These are phyloP conservation scores for Phytophthora pluvialis DNA, from an alignment of 352 stramenopile genomes.

Conservation along the genomic window DNA sequence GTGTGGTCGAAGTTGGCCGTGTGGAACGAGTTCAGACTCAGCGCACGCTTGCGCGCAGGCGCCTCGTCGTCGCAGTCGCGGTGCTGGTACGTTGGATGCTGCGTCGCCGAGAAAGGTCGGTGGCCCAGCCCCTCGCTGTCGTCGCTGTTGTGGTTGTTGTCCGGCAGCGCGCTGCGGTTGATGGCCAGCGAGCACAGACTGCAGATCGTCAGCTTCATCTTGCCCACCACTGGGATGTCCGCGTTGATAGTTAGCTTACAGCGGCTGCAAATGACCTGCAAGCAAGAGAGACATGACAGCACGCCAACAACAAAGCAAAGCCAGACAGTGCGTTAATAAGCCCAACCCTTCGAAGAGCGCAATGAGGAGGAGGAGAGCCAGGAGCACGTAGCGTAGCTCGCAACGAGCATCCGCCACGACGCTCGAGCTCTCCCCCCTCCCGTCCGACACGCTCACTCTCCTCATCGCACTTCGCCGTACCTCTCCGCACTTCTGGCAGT, in stretches of 20 bases:
- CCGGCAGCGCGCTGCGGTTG: slow-evolving; percentile 67
- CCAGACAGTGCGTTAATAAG: slow-evolving; percentile 23
- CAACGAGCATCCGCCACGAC: background rate
- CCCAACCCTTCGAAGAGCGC: slow-evolving; percentile 10
- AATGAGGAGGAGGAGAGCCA: slow-evolving; percentile 7
- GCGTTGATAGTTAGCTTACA: slow-evolving; percentile 81
- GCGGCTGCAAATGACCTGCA: slow-evolving; percentile 67
- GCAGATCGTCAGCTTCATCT: slow-evolving; percentile 90
- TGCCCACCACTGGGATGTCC: slow-evolving; percentile 83
- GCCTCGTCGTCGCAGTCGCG: slow-evolving; percentile 38
- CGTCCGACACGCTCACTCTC: background rate
- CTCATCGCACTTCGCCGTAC: slow-evolving; percentile 30
- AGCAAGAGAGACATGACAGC: slow-evolving; percentile 20
- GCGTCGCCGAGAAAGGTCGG: slow-evolving; percentile 57
- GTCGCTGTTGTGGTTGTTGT: slow-evolving; percentile 46
- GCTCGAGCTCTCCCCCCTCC: background rate
- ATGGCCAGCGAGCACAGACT: slow-evolving; percentile 78
- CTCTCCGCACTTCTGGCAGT: slow-evolving; percentile 87
- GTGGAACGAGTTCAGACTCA: slow-evolving; percentile 83
- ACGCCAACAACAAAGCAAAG: slow-evolving; percentile 1
- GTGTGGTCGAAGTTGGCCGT: slow-evolving; percentile 86
- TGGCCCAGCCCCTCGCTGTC: slow-evolving; percentile 40
- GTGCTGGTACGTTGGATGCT: slow-evolving; percentile 38
- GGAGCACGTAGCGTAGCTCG: slow-evolving; percentile 13
- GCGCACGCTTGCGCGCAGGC: slow-evolving; percentile 46